Evolutionary conservation across 305 asterid species (phyloP), one percentile per base, ranked within the genome.

Genomic region (Solanum aculeatissimum): DNA sequence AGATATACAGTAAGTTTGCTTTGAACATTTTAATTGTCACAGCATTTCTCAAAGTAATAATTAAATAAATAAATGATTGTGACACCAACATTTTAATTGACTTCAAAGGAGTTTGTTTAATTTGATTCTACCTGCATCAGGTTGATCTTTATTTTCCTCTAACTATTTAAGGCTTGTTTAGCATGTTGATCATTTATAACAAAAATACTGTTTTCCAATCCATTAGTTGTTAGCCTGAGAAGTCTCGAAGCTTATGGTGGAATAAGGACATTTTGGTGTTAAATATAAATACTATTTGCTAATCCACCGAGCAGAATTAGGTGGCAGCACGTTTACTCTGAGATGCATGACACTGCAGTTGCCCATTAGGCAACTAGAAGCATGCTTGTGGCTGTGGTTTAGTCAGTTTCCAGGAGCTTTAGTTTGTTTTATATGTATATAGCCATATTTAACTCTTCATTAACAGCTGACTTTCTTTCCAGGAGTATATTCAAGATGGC

Each of bases 401-500:
- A 72, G 57, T 72, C 21, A 43, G 12, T 16, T 62, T 83, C 45
- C 29, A 13, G 53, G 71, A 69, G 81, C 79, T 83, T 83, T 70
- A 74, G 69, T 69, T 51, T 83, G 29, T 45, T 83, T 43, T 69
- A 18, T 78, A 53, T 47, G 32, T 83, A 32, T 74, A 83, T 47
- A 49, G 66, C 19, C 85, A 35, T 83, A 15, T 69, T 53, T 60
- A 35, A 53, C 81, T 53, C 13, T 70, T 55, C 80, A 35, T 58
- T 83, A 42, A 83, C 27, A 53, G 63, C 53, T 83, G 65, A 53
- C 69, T 82, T 71, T 57, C 78, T 86, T 68, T 92, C 79, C 93
- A 96, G 99, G 98, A 96, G 92, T 96, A 96, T 82, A 90, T 96
- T 86, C 97, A 93, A 91, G 98, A 96, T 86, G 99, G 99, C 86